These are phyloP conservation scores for Xylaria sp. DNA, from an alignment of 2,329 filamentous ascomycete genomes.

Conservation along the genomic window DNA sequence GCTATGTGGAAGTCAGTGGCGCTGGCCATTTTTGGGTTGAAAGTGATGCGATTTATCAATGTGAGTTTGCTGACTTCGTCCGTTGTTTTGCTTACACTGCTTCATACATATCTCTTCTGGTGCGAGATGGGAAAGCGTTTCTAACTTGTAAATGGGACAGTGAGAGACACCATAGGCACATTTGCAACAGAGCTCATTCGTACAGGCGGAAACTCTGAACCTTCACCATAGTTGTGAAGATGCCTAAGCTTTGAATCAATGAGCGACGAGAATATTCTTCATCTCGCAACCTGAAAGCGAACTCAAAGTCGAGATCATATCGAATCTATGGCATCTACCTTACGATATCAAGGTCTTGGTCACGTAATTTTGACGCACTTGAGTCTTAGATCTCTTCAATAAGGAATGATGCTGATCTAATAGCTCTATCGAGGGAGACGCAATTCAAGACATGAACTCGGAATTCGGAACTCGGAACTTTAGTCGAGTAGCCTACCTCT, in stretches of 20 bases:
- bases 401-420: neutral
- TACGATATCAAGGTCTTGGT: neutral
- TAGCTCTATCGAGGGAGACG: neutral
- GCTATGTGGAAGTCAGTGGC: conserved; percentile 58
- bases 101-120: neutral
- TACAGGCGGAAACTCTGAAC: neutral
- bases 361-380: neutral
- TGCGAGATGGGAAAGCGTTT: neutral
- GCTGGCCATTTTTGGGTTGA: conserved; percentile 74
- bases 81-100: neutral
- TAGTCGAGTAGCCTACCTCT: neutral
- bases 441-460: neutral
- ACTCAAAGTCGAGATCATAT: too few relatives aligned
- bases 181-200: conserved; percentile 28
- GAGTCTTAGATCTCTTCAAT: neutral
- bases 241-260: neutral
- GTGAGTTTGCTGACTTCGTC: conserved; percentile 45
- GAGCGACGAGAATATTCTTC: neutral
- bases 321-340: too few relatives aligned
- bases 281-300: neutral
- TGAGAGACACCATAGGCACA: conserved; percentile 30
- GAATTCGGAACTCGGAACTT: too few relatives aligned
- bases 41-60: conserved; percentile 55
- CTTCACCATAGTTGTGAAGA: neutral
- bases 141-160: conserved; percentile 22